These are phyloP conservation scores for Zygoascus bituminiphila DNA, from an alignment of 805 yeast species.

Conservation along the genomic window DNA sequence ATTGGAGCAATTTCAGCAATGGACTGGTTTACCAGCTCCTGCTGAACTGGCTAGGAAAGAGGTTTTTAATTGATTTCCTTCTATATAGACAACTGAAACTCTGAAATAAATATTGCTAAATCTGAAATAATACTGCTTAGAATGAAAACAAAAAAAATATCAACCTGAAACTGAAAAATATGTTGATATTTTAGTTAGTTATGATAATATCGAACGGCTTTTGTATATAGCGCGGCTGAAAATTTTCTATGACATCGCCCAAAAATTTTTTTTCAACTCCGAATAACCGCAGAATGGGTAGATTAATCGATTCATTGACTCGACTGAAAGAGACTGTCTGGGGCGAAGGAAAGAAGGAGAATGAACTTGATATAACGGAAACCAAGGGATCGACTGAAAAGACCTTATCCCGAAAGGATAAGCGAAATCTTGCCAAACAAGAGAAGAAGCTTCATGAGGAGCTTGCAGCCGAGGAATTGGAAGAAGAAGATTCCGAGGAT, in stretches of 20 bases:
- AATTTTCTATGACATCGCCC: background rate
- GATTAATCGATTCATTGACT: background rate
- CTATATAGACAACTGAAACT: no score
- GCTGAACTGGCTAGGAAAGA: conserved; percentile 10
- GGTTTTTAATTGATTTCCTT: background rate
- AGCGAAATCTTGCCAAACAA: conserved; percentile 1
- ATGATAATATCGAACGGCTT: no score
- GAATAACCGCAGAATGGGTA: background rate
- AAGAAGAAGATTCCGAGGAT: conserved; percentile 29
- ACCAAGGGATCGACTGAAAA: conserved; percentile 2
- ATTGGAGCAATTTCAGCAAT: conserved; percentile 69
- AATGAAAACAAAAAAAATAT: no score
- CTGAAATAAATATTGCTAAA: no score
- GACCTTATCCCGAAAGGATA: conserved; percentile 5
- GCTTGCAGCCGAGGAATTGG: conserved; percentile 23
- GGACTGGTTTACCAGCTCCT: conserved; percentile 41
- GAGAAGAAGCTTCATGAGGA: background rate
- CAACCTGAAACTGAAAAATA: no score
- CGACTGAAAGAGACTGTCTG: background rate
- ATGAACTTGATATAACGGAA: background rate
- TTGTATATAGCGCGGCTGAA: no score
- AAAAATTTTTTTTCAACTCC: background rate
- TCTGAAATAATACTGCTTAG: no score
- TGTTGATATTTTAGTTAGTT: no score
- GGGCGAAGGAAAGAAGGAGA: background rate